phyloP scores from a whole-genome alignment of 208 protist genomes.

The Trypanosoma grayi region DNA sequence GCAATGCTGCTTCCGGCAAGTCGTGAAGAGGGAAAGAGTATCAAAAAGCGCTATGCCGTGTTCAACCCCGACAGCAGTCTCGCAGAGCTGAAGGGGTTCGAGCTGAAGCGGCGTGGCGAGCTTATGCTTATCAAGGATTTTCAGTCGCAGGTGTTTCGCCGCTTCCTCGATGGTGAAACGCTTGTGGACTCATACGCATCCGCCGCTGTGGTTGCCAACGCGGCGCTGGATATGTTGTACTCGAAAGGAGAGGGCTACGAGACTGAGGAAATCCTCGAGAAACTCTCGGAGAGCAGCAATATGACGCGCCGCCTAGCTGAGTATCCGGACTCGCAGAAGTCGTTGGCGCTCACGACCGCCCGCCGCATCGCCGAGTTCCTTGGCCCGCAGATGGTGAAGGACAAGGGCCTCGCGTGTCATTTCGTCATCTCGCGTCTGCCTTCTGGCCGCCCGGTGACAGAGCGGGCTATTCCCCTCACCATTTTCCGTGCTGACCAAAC shows the following conservation, averaged over 20 bases:
- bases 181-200: slow-evolving; percentile 96
- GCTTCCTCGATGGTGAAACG: slow-evolving; percentile 96
- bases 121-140: slow-evolving; percentile 99
- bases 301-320: slow-evolving; percentile 96
- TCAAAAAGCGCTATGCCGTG: slow-evolving; percentile 99
- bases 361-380: slow-evolving; percentile 98
- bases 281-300: slow-evolving; percentile 97
- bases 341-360: slow-evolving; percentile 97
- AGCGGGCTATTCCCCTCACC: slow-evolving; percentile 96
- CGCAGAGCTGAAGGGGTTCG: slow-evolving; percentile 99
- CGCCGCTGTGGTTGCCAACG: slow-evolving; percentile 95
- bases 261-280: slow-evolving; percentile 95
- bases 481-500: slow-evolving; percentile 97
- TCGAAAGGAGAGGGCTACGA: slow-evolving; percentile 89
- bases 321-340: slow-evolving; percentile 98
- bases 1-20: slow-evolving; percentile 99
- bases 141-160: slow-evolving; percentile 95
- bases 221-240: slow-evolving; percentile 97
- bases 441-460: slow-evolving; percentile 93
- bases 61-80: slow-evolving; percentile 97
- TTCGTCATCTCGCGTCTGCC: slow-evolving; percentile 98
- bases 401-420: slow-evolving; percentile 95
- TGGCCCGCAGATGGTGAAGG: slow-evolving; percentile 97
- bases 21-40: slow-evolving; percentile 97
- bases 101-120: slow-evolving; percentile 99